phyloP scores from a whole-genome alignment of 2,329 filamentous ascomycete species.

The Helotiales sp. region DNA sequence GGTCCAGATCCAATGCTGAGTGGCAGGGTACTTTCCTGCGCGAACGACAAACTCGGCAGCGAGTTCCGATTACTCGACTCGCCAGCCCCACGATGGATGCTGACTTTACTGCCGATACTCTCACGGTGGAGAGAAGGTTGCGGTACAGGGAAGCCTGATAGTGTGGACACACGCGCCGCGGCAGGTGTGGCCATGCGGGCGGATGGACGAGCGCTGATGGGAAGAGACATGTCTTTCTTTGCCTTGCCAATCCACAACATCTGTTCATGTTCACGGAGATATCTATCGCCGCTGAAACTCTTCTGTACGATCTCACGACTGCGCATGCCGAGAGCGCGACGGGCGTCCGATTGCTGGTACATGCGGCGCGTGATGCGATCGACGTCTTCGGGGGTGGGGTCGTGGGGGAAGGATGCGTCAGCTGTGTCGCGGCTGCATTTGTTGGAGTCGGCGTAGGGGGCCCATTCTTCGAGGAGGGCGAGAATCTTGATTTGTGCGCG shows the following conservation, averaged over 20 bases:
- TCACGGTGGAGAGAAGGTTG: not conserved
- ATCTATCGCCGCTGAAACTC: conserved; percentile 62
- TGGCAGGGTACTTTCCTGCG: conserved; percentile 1
- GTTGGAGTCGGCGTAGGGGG: conserved; percentile 54
- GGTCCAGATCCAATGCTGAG: conserved; percentile 9
- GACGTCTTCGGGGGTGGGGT: conserved; percentile 56
- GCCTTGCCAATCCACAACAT: conserved; percentile 52
- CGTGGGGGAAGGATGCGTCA: conserved; percentile 28
- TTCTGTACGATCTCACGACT: conserved; percentile 62
- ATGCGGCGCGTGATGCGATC: conserved; percentile 58
- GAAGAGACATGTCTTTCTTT: conserved; percentile 17
- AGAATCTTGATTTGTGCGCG: conserved; percentile 66
- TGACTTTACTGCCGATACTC: not conserved
- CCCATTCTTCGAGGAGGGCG: conserved; percentile 65
- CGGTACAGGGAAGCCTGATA: not conserved
- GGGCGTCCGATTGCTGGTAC: conserved; percentile 60
- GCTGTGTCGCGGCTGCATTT: conserved; percentile 1
- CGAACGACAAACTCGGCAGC: not conserved
- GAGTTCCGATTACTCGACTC: not conserved
- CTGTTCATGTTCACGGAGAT: conserved; percentile 66
- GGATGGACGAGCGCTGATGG: not conserved
- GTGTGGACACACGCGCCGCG: not conserved
- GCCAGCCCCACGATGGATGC: not conserved
- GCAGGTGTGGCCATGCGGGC: not conserved
- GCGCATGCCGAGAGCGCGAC: conserved; percentile 62